phyloP scores from a whole-genome alignment of 768 basidiomycete species.

The Leucocoprinus leucothites region DNA sequence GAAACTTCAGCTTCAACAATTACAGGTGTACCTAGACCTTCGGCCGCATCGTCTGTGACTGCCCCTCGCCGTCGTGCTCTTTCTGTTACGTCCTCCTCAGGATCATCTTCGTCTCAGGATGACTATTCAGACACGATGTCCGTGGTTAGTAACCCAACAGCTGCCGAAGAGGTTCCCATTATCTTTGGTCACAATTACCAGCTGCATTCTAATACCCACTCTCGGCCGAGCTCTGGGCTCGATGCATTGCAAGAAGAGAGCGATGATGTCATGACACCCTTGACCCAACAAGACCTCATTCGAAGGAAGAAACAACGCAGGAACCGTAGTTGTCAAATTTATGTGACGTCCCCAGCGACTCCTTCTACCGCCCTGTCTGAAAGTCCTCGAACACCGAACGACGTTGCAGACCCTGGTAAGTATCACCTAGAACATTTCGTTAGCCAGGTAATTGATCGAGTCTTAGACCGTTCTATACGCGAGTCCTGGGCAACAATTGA shows the following conservation, averaged over 20 bases:
- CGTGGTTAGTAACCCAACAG: conserved; percentile 24
- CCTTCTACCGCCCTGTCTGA: conserved; percentile 2
- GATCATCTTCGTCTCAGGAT: conserved; percentile 24
- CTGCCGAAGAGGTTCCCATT: conserved; percentile 37
- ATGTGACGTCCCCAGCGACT: conserved; percentile 16
- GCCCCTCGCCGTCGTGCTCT: conserved; percentile 30
- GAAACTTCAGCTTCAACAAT: conserved; percentile 8
- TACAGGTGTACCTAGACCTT: neutral
- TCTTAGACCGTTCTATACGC: conserved; percentile 8
- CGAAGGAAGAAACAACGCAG: conserved; percentile 20
- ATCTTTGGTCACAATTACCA: conserved; percentile 43
- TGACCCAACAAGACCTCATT: conserved; percentile 17
- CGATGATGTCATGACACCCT: conserved; percentile 17
- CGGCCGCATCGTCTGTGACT: conserved; percentile 1
- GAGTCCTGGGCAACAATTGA: conserved; percentile 18
- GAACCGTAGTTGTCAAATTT: conserved; percentile 25
- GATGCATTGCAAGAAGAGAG: conserved; percentile 51
- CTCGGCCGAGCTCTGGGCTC: conserved; percentile 31
- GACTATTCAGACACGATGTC: conserved; percentile 13
- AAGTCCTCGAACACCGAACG: neutral
- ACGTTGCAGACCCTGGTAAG: neutral
- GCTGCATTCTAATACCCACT: conserved; percentile 20
- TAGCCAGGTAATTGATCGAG: neutral
- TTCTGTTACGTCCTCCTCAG: conserved; percentile 35
- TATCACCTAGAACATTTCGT: neutral